Conservation (phyloP, 306 rosid genomes). For the Mucuna pruriens region DNA sequence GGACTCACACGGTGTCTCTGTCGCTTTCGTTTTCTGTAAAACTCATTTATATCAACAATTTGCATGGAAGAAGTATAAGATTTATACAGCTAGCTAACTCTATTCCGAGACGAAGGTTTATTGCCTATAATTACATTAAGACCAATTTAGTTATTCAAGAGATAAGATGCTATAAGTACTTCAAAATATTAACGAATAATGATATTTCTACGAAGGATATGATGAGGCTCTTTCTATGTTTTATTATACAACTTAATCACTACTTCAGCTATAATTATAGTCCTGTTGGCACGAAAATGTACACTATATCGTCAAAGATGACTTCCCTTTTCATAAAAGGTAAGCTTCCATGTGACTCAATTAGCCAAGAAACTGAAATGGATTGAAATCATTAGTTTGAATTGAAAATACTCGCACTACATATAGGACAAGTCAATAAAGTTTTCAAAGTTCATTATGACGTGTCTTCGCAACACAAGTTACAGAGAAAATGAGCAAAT, state of each 20-base stretch:
- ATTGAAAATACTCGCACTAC: background rate
- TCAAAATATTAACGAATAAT: background rate
- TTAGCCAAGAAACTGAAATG: background rate
- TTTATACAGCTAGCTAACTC: background rate
- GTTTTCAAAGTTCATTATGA: slow-evolving; percentile 8
- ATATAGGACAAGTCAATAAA: slow-evolving; percentile 15
- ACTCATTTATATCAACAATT: background rate
- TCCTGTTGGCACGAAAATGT: slow-evolving; percentile 1
- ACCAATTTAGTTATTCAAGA: background rate
- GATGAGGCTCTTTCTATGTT: background rate
- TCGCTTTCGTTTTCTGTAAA: background rate
- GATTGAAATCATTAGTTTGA: background rate
- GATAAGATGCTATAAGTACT: background rate
- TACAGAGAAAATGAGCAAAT: background rate
- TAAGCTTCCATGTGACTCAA: background rate
- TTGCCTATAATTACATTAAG: background rate
- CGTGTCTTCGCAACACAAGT: background rate
- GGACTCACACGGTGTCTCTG: slow-evolving; percentile 3
- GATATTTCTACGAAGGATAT: background rate
- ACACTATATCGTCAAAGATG: background rate
- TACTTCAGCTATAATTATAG: background rate
- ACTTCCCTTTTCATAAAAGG: background rate
- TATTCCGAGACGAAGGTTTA: background rate
- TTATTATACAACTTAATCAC: background rate
- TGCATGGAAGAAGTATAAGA: background rate